A percentile compares a stretch with the other conserved stretches of the same genome.
These are phyloP conservation scores for Clonostachys rosea DNA, from an alignment of 2,329 filamentous ascomycete genomes.

Conservation along the genomic window DNA sequence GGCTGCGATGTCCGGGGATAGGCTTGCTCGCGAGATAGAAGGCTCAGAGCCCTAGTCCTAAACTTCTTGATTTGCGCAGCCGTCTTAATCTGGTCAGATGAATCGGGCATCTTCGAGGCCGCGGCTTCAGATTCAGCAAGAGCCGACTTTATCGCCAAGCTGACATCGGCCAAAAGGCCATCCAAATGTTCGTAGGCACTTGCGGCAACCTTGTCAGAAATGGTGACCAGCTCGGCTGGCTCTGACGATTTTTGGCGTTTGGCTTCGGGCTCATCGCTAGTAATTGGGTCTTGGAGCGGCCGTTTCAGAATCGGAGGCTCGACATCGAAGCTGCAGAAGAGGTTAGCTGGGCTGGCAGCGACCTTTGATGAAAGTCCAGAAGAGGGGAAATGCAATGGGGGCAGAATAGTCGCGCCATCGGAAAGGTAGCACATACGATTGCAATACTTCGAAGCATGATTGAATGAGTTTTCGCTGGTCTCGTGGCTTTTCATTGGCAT, in stretches of 20 bases:
- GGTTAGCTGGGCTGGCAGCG: constrained; percentile 17
- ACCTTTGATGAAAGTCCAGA: not conserved
- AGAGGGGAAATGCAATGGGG: constrained; percentile 1
- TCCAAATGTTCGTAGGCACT: constrained; percentile 57
- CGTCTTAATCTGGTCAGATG: constrained; percentile 16
- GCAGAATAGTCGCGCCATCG: not conserved
- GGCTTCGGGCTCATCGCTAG: constrained; percentile 45
- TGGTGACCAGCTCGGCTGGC: constrained; percentile 24
- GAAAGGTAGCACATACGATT: constrained; percentile 21
- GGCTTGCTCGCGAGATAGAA: constrained; percentile 57
- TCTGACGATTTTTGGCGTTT: constrained; percentile 58
- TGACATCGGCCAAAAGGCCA: constrained; percentile 57
- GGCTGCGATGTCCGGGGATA: constrained; percentile 36
- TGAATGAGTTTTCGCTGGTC: constrained; percentile 28
- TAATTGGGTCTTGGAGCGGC: constrained; percentile 35
- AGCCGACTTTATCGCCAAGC: constrained; percentile 39
- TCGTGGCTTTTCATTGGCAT: constrained; percentile 5
- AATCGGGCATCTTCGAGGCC: constrained; percentile 18
- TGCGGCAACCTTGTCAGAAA: constrained; percentile 48
- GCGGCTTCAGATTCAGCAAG: constrained; percentile 37
- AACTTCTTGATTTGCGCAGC: constrained; percentile 47
- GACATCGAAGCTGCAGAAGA: constrained; percentile 43
- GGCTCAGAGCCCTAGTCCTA: constrained; percentile 55
- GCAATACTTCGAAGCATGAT: constrained; percentile 28
- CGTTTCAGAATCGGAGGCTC: constrained; percentile 50